Percentiles rank a stretch among this genome's conserved stretches.
These are phyloP conservation scores for Fraxinus paxiana DNA, from an alignment of 305 asterid genomes.

Conservation along the genomic window DNA sequence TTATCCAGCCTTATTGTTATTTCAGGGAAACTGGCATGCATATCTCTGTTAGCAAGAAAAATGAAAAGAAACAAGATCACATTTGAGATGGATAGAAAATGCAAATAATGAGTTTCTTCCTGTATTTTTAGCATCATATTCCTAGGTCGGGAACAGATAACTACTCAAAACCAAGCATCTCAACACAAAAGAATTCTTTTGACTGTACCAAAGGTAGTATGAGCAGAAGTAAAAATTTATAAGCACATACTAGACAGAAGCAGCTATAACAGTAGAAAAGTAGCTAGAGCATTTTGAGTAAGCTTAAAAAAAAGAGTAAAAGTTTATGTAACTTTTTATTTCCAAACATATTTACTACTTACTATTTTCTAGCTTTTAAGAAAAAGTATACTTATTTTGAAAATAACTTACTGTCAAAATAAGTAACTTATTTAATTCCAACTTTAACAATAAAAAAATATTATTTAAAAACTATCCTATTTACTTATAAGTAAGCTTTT, in stretches of 20 bases:
- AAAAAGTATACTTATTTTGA: not conserved
- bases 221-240: not conserved
- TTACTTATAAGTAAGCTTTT: not conserved
- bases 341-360: not conserved
- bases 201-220: not conserved
- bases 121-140: not conserved
- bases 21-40: conserved; percentile 1
- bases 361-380: not conserved
- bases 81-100: not conserved
- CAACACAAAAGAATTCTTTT: not conserved
- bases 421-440: not conserved
- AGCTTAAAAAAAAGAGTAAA: not conserved
- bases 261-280: not conserved
- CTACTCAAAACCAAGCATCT: not conserved
- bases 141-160: not conserved
- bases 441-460: not conserved
- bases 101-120: not conserved
- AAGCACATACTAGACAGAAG: not conserved
- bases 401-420: not conserved
- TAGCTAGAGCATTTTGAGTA: not conserved
- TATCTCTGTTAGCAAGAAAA: not conserved
- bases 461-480: not conserved
- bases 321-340: not conserved
- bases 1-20: not conserved
- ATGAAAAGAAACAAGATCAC: not conserved